phyloP scores from a whole-genome alignment of 768 basidiomycete species.

The Suillus paluster region DNA sequence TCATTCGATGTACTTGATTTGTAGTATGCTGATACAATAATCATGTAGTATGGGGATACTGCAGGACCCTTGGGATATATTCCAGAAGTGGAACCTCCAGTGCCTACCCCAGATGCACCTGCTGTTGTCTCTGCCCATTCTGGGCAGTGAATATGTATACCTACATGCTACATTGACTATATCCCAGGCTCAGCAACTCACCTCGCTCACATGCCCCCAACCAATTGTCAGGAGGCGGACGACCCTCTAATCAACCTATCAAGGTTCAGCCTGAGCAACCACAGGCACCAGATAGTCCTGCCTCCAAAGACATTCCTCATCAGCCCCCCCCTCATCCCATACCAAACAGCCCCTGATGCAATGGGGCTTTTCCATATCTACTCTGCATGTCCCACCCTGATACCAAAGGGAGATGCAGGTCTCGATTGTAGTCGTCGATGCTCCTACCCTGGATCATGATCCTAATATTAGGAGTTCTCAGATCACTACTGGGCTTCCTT shows the following conservation, averaged over 20 bases:
- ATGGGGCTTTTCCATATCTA: constrained; percentile 10
- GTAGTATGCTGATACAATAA: no score
- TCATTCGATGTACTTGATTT: no score
- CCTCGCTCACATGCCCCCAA: constrained; percentile 2
- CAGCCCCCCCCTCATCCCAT: not conserved
- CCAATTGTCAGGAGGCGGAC: not conserved
- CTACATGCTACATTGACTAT: constrained; percentile 5
- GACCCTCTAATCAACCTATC: not conserved
- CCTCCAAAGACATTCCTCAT: no score
- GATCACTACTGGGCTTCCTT: not conserved
- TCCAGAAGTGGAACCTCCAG: no score
- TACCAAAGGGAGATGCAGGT: not conserved
- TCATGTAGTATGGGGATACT: no score
- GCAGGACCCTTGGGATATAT: no score
- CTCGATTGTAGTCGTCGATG: constrained; percentile 1
- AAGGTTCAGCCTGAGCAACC: no score
- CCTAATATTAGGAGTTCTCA: not conserved
- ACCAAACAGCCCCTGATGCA: not conserved
- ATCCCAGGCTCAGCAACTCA: not conserved
- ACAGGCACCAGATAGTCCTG: no score
- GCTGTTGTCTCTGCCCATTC: not conserved
- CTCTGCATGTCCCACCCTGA: not conserved
- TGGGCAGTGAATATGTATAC: not conserved
- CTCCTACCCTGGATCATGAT: not conserved
- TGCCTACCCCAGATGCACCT: no score